phyloP scores from a whole-genome alignment of 768 basidiomycete genomes.

The Russula lepida region DNA sequence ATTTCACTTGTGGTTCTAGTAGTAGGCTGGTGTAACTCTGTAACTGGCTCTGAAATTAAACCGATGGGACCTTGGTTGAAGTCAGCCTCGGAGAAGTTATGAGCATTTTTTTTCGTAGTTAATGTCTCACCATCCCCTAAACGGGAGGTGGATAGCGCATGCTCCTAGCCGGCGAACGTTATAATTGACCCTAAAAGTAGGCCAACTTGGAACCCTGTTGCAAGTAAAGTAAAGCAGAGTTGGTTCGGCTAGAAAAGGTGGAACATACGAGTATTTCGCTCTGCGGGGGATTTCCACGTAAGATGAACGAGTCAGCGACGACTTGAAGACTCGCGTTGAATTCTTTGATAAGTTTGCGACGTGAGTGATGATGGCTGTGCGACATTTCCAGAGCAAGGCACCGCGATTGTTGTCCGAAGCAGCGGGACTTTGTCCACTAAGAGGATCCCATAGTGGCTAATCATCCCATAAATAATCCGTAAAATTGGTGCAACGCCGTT shows the following conservation, averaged over 20 bases:
- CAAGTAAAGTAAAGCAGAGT: not conserved
- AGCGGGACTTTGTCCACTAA: not conserved
- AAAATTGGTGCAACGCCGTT: not conserved
- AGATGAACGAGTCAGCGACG: not conserved
- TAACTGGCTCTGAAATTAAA: not conserved
- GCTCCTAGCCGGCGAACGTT: not conserved
- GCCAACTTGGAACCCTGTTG: not conserved
- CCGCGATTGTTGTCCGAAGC: not conserved
- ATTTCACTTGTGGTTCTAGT: not conserved
- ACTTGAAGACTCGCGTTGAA: not conserved
- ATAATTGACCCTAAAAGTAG: not conserved
- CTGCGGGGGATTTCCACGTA: not conserved
- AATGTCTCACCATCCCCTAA: not conserved
- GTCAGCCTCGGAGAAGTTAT: not conserved
- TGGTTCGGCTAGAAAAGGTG: not conserved
- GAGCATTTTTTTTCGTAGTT: not conserved
- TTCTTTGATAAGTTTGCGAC: not conserved
- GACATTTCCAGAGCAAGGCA: not conserved
- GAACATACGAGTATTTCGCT: not conserved
- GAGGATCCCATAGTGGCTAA: not conserved
- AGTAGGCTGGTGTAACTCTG: not conserved
- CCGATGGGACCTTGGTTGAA: not conserved
- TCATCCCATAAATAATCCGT: not conserved
- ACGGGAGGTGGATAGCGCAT: not conserved
- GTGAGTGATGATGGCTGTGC: not conserved